Conservation (phyloP, 108 stramenopile genomes). For the Cyclotella kingstonii region DNA sequence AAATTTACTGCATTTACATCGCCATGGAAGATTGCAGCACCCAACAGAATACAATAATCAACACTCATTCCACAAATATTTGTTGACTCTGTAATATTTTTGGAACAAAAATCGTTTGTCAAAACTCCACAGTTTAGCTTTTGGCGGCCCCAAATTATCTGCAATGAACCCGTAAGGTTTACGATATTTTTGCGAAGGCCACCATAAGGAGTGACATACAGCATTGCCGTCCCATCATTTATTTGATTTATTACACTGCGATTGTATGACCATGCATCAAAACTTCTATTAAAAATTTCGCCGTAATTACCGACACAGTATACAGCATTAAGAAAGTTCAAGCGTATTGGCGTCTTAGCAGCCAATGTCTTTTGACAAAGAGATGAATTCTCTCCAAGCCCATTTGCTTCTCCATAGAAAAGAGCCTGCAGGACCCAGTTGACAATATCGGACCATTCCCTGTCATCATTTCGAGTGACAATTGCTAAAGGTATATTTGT, state of each 20-base stretch:
- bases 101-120: constrained; percentile 9
- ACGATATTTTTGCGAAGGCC: neutral
- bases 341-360: neutral
- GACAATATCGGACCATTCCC: constrained; percentile 40
- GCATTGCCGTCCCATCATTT: constrained; percentile 51
- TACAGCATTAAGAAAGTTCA: constrained; percentile 40
- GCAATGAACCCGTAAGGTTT: constrained; percentile 8
- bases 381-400: constrained; percentile 11
- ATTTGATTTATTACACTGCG: constrained; percentile 38
- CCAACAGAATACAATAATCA: constrained; percentile 49
- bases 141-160: constrained; percentile 21
- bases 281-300: constrained; percentile 29
- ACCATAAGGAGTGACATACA: constrained; percentile 54
- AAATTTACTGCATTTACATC: constrained; percentile 22
- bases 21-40: constrained; percentile 52
- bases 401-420: constrained; percentile 46
- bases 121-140: constrained; percentile 52
- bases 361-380: neutral
- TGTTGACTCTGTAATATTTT: constrained; percentile 6
- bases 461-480: constrained; percentile 23
- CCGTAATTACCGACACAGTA: constrained; percentile 56
- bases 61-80: constrained; percentile 45
- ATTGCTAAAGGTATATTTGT: constrained; percentile 19
- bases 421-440: constrained; percentile 52
- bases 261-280: neutral